Evolutionary conservation across 305 asterid genomes (phyloP).

Genomic region (Plantago rigida): DNA sequence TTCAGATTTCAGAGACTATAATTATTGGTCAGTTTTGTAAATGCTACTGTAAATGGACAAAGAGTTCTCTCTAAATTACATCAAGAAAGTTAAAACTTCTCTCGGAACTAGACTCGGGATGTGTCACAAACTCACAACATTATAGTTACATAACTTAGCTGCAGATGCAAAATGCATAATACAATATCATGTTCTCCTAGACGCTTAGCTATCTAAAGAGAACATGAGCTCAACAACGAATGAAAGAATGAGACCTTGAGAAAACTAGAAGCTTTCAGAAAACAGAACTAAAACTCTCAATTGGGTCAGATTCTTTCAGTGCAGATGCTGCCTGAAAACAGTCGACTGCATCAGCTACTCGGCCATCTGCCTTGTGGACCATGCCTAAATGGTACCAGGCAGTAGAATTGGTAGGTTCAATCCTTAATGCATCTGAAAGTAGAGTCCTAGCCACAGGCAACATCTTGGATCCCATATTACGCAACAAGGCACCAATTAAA

Average conservation of each 20-base stretch:
- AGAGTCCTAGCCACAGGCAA: conserved; percentile 73
- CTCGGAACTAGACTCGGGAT: too few species aligned
- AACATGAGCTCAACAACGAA: conserved; percentile 28
- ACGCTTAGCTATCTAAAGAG: too few species aligned
- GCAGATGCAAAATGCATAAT: too few species aligned
- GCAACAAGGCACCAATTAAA: conserved; percentile 46
- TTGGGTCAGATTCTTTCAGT: conserved; percentile 83
- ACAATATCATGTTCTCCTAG: too few species aligned
- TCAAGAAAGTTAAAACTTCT: too few species aligned
- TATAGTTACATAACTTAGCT: too few species aligned
- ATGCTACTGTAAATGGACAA: too few species aligned
- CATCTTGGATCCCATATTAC: conserved; percentile 55
- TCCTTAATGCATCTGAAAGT: conserved; percentile 75
- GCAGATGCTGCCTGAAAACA: conserved; percentile 93
- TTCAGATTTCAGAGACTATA: too few species aligned
- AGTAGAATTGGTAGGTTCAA: conserved; percentile 68
- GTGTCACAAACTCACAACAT: too few species aligned
- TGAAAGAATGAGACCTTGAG: conserved; percentile 37
- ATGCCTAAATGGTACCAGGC: conserved; percentile 85
- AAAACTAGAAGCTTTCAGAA: conserved; percentile 28
- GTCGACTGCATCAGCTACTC: conserved; percentile 81
- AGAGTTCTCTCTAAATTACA: too few species aligned
- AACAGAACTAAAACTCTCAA: conserved; percentile 68
- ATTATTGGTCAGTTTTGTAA: too few species aligned
- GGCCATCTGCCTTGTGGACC: conserved; percentile 77